Evolutionary conservation across 768 basidiomycete genomes (phyloP).

Genomic region (Trichaptum fuscoviolaceum): DNA sequence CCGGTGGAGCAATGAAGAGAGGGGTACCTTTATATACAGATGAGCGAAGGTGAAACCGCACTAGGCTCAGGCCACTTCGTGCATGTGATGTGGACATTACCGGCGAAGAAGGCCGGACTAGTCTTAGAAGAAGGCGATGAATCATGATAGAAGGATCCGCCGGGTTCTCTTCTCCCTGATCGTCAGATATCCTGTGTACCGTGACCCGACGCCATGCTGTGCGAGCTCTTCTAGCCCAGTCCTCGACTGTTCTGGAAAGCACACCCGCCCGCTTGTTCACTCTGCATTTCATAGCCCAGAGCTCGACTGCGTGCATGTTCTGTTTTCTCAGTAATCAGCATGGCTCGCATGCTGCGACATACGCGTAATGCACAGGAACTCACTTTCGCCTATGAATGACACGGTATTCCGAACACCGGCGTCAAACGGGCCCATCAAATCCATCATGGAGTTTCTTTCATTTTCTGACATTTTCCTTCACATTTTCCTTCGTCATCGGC

Average conservation of each 20-base stretch:
- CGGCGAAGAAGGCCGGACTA: neutral
- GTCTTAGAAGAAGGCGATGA: neutral
- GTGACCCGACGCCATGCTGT: neutral
- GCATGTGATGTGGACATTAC: neutral
- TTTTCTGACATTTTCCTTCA: neutral
- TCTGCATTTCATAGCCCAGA: neutral
- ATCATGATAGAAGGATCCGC: neutral
- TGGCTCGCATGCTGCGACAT: neutral
- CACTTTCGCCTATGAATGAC: neutral
- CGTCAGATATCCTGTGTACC: neutral
- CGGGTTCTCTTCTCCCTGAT: neutral
- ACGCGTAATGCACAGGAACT: neutral
- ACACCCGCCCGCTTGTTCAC: neutral
- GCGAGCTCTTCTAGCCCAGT: neutral
- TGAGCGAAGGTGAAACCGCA: neutral
- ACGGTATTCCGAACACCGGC: neutral
- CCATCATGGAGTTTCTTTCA: neutral
- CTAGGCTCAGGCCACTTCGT: neutral
- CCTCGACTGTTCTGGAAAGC: neutral
- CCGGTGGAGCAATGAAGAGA: neutral
- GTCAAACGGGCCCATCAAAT: neutral
- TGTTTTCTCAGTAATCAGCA: neutral
- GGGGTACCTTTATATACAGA: neutral
- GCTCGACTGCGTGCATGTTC: neutral
- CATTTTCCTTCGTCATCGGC: constrained; percentile 1